Evolutionary conservation across 2,329 filamentous ascomycete species (phyloP).

Genomic region (Xylariaceae sp.): DNA sequence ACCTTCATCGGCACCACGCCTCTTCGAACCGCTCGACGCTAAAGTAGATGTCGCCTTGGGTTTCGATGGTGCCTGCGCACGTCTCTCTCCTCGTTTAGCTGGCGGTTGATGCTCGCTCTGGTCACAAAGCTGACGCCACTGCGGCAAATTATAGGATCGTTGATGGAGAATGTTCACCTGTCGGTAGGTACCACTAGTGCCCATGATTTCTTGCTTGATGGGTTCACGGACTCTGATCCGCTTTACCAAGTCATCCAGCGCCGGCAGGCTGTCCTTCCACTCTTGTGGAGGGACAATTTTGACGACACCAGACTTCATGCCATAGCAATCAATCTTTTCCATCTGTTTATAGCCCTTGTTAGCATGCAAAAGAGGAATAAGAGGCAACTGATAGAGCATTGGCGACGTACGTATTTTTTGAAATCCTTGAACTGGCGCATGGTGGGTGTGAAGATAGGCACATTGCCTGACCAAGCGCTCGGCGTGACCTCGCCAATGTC

Average conservation of each 20-base stretch:
- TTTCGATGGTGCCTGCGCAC: constrained; percentile 54
- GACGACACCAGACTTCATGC: constrained; percentile 95
- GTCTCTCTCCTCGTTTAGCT: constrained; percentile 77
- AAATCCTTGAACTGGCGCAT: constrained; percentile 96
- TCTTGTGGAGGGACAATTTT: constrained; percentile 91
- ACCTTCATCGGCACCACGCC: constrained; percentile 37
- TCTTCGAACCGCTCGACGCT: constrained; percentile 35
- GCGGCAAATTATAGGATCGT: constrained; percentile 89
- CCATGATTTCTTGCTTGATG: constrained; percentile 97
- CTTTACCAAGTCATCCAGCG: constrained; percentile 81
- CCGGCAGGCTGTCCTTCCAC: constrained; percentile 79
- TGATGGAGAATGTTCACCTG: constrained; percentile 97
- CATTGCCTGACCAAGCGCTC: constrained; percentile 83
- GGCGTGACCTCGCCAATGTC: constrained; percentile 76
- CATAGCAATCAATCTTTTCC: constrained; percentile 83
- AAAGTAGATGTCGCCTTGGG: constrained; percentile 38
- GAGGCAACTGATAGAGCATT: not conserved
- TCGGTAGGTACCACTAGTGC: constrained; percentile 88
- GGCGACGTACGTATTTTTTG: constrained; percentile 68
- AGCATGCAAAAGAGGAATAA: constrained; percentile 23
- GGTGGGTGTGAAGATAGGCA: constrained; percentile 91
- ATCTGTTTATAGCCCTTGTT: constrained; percentile 43
- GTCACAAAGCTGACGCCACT: constrained; percentile 91
- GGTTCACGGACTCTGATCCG: constrained; percentile 91
- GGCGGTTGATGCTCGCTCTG: constrained; percentile 95